Conservation (phyloP, 352 stramenopile genomes). For the Bremia lactucae region DNA sequence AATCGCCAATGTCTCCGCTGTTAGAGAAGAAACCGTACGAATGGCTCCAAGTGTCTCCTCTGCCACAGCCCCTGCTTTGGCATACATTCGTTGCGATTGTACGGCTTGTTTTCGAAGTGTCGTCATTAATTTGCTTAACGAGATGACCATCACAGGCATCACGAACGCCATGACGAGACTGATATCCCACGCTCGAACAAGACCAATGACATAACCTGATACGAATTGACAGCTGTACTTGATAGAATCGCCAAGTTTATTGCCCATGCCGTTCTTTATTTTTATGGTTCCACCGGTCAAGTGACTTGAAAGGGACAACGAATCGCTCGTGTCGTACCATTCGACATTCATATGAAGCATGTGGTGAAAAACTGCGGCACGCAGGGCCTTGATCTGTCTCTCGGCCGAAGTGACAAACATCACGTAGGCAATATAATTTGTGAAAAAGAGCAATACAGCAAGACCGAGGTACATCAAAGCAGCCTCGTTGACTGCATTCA, state of each 20-base stretch:
- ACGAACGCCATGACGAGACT: conserved; percentile 29
- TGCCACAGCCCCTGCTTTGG: not conserved
- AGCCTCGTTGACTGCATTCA: conserved; percentile 12
- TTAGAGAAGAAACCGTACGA: not conserved
- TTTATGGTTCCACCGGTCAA: conserved; percentile 34
- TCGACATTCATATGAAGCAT: conserved; percentile 34
- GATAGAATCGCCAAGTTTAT: conserved; percentile 30
- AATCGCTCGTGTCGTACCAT: conserved; percentile 33
- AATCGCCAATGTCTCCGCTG: not conserved
- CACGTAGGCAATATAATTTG: conserved; percentile 10
- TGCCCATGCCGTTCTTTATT: conserved; percentile 39
- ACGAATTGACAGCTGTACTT: conserved; percentile 31
- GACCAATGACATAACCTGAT: conserved; percentile 27
- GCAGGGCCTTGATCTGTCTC: conserved; percentile 30
- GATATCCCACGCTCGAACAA: conserved; percentile 28
- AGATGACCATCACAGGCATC: conserved; percentile 28
- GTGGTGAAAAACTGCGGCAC: conserved; percentile 11
- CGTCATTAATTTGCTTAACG: conserved; percentile 22
- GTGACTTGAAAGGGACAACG: conserved; percentile 21
- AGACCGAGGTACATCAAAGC: conserved; percentile 22
- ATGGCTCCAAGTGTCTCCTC: conserved; percentile 1
- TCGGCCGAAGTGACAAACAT: conserved; percentile 15
- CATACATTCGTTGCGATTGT: conserved; percentile 3
- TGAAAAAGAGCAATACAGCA: conserved; percentile 25
- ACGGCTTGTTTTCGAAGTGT: conserved; percentile 9